A percentile compares a stretch with the other conserved stretches of the same genome.
Conservation (phyloP, 495 filamentous ascomycete genomes). For the Evernia prunastri region DNA sequence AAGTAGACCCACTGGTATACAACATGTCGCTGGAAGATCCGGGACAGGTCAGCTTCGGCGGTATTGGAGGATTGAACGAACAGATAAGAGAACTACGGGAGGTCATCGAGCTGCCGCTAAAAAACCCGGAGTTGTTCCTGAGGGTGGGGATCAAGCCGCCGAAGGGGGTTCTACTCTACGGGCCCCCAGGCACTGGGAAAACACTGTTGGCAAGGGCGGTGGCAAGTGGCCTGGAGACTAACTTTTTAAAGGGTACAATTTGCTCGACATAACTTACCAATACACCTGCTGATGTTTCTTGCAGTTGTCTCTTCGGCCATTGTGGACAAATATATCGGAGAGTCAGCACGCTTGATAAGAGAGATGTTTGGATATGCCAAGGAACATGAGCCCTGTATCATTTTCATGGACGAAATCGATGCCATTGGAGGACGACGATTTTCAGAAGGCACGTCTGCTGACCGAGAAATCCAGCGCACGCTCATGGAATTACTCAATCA, state of each 20-base stretch:
- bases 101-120: slow-evolving; percentile 95
- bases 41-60: slow-evolving; percentile 96
- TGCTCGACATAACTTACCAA: neutral
- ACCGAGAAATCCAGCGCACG: slow-evolving; percentile 97
- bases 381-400: slow-evolving; percentile 99
- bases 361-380: slow-evolving; percentile 99
- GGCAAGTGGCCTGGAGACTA: slow-evolving; percentile 93
- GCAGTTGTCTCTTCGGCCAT: slow-evolving; percentile 98
- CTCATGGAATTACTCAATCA: slow-evolving; percentile 99
- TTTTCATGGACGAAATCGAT: slow-evolving; percentile 99
- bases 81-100: slow-evolving; percentile 97
- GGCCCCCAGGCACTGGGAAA: slow-evolving; percentile 97
- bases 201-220: slow-evolving; percentile 92
- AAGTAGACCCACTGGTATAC: slow-evolving; percentile 98
- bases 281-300: slow-evolving; percentile 25
- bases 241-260: slow-evolving; percentile 86
- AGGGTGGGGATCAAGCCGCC: slow-evolving; percentile 98
- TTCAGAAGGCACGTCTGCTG: slow-evolving; percentile 96
- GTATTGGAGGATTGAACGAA: slow-evolving; percentile 97
- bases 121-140: slow-evolving; percentile 97
- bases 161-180: slow-evolving; percentile 95
- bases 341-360: slow-evolving; percentile 93
- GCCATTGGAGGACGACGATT: slow-evolving; percentile 97
- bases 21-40: slow-evolving; percentile 99
- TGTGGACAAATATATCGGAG: slow-evolving; percentile 99